These are phyloP conservation scores for Pseudogymnoascus sp. DNA, from an alignment of 2,329 filamentous ascomycete genomes.

Conservation along the genomic window DNA sequence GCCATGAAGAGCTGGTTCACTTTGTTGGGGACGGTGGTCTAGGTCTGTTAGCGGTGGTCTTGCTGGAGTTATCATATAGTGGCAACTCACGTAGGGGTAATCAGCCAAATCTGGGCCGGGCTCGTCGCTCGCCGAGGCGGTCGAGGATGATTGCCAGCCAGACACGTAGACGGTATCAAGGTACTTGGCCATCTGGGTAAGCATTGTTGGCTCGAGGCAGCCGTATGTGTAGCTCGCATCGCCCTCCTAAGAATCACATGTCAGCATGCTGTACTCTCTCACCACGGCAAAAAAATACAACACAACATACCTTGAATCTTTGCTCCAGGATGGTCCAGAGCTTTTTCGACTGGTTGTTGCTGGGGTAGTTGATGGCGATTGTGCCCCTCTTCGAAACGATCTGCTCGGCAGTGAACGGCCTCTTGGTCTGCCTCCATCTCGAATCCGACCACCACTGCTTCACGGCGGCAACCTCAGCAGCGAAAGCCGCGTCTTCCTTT, in stretches of 20 bases:
- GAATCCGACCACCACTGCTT: slow-evolving; percentile 92
- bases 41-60: background rate
- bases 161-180: slow-evolving; percentile 98
- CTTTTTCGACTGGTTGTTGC: slow-evolving; percentile 86
- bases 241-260: slow-evolving; percentile 47
- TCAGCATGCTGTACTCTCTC: slow-evolving; percentile 12
- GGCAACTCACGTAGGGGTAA: slow-evolving; percentile 70
- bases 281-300: too few species aligned
- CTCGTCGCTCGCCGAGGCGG: slow-evolving; percentile 88
- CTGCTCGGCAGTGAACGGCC: slow-evolving; percentile 91
- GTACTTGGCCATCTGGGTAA: slow-evolving; percentile 99
- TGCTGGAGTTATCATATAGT: background rate
- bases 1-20: slow-evolving; percentile 96
- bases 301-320: slow-evolving; percentile 74
- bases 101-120: slow-evolving; percentile 96
- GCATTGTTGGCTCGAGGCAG: slow-evolving; percentile 94
- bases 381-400: slow-evolving; percentile 93
- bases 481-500: slow-evolving; percentile 44
- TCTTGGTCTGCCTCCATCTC: slow-evolving; percentile 86
- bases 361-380: slow-evolving; percentile 83
- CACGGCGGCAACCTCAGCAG: slow-evolving; percentile 75
- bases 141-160: slow-evolving; percentile 97
- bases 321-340: slow-evolving; percentile 83
- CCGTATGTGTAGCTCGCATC: slow-evolving; percentile 93
- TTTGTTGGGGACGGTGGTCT: slow-evolving; percentile 98